Base-by-base conservation (phyloP, 2,329 filamentous ascomycete species). In the Nannizziopsis barbatae region DNA sequence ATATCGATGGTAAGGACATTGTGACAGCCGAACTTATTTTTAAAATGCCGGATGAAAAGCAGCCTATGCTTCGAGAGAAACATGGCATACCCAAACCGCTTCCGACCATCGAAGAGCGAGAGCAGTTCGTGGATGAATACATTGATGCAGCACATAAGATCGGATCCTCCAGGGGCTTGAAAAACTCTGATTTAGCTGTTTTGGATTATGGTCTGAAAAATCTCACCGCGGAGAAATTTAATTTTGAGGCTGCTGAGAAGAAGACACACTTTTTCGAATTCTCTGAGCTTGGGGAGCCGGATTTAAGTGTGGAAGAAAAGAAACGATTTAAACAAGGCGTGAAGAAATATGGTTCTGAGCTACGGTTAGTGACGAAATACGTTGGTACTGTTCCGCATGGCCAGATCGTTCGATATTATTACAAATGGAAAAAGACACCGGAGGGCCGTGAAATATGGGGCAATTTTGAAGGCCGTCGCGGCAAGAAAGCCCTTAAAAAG, bases 381-480 rank as follows among this genome's bases (percentile, higher is more conserved):
- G 86, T 95, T 59, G 68, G 69, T n/a, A 86, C 83, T 0, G 79
- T 92, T 56, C 80, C 79, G 36, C 81, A 88, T 53, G 81, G 83
- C 44, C 79, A 86, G 50, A 83, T 95, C 53, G 87, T 94, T 20
- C 84, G 92, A 2, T 93, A 85, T 62, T 98, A 96, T 67, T 98
- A 98, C 64, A 86, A 86, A 55, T 98, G 92, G 92, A 98, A 98
- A 70, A 96, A 96, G 67, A 87, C 87, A 0, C 76, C 83, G 1
- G 81, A 83, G 50, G 92, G 92, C 36, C 82, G 79, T 61, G 81
- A 92, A 57, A 81, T 98, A 17, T 95, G 92, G 89, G 87, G 87
- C 51, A 86, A 81, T 55, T 95, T 84, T 58, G 80, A 86, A 44
- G 87, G 86, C 9, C 80, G 90, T 40, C 94, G 93, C 62, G 86